Evolutionary conservation across 78 protist species (phyloP).

Genomic region (Pigoraptor vietnamica): DNA sequence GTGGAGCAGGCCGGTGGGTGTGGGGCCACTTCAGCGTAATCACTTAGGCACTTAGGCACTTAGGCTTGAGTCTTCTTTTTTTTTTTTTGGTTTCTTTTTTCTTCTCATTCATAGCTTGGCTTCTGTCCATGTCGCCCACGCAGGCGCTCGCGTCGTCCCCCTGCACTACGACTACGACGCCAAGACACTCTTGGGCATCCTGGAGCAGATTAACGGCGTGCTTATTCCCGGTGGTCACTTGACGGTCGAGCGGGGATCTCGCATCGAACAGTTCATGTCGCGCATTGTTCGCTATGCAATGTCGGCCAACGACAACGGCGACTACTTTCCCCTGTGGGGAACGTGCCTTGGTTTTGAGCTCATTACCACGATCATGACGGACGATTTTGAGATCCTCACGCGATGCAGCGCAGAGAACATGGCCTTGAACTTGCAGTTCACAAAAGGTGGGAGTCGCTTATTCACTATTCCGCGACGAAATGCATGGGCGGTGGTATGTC

Average conservation of each 20-base stretch:
- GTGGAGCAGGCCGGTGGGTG: constrained; percentile 46
- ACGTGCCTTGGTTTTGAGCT: constrained; percentile 84
- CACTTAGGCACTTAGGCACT: no score
- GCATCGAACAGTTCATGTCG: neutral
- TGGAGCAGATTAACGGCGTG: constrained; percentile 58
- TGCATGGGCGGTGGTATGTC: no score
- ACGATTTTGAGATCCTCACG: neutral
- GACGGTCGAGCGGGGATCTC: neutral
- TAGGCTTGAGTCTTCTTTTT: no score
- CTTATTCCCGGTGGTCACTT: constrained; percentile 73
- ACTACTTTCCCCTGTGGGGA: constrained; percentile 74
- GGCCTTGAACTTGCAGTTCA: neutral
- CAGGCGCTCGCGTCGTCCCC: constrained; percentile 69
- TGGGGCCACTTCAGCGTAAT: no score
- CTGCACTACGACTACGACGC: constrained; percentile 31
- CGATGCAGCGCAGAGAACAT: neutral
- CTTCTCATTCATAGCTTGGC: no score
- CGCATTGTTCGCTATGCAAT: constrained; percentile 2
- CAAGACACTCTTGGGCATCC: neutral
- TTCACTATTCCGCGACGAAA: no score
- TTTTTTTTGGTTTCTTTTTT: no score
- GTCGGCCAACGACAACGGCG: constrained; percentile 25
- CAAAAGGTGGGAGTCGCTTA: neutral
- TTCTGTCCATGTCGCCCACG: neutral
- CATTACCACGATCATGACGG: constrained; percentile 21